Conservation (phyloP, 2,329 filamentous ascomycete genomes). For the Epichloe glyceriae region DNA sequence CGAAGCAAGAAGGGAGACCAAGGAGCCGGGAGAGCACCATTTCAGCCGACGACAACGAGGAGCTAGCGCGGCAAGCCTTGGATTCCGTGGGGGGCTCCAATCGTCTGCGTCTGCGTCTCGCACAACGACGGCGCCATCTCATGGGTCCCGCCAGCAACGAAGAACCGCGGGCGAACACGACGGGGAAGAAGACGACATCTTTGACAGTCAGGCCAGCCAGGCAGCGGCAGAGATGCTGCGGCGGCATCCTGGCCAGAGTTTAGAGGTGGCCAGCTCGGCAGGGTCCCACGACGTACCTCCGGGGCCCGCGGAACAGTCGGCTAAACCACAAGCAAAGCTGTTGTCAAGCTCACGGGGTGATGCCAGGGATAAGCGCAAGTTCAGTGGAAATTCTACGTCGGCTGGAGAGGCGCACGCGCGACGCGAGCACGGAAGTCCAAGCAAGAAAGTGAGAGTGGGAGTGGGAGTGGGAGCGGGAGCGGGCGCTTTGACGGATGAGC, state of each 20-base stretch:
- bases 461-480: slow-evolving; percentile 25
- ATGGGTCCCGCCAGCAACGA: slow-evolving; percentile 8
- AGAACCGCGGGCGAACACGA: slow-evolving; percentile 8
- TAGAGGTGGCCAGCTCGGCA: slow-evolving; percentile 33
- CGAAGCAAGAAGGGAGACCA: slow-evolving; percentile 33
- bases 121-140: slow-evolving; percentile 11
- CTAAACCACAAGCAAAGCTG: slow-evolving; percentile 38
- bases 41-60: slow-evolving; percentile 51
- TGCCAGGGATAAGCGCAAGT: slow-evolving; percentile 39
- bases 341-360: slow-evolving; percentile 32
- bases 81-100: slow-evolving; percentile 36
- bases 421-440: slow-evolving; percentile 30
- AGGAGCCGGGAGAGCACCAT: slow-evolving; percentile 79
- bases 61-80: slow-evolving; percentile 41
- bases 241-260: slow-evolving; percentile 39
- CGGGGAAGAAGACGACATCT: slow-evolving; percentile 41
- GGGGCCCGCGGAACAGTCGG: slow-evolving; percentile 28
- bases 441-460: slow-evolving; percentile 36
- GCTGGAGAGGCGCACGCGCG: slow-evolving; percentile 21
- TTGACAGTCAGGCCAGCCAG: slow-evolving; percentile 65
- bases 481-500: slow-evolving; percentile 24
- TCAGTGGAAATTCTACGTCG: slow-evolving; percentile 20
- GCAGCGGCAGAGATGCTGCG: slow-evolving; percentile 64
- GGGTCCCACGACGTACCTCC: slow-evolving; percentile 32
- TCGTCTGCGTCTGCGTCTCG: slow-evolving; percentile 15